phyloP scores from a whole-genome alignment of 2,329 filamentous ascomycete species.

The Aureobasidium melanogenum region DNA sequence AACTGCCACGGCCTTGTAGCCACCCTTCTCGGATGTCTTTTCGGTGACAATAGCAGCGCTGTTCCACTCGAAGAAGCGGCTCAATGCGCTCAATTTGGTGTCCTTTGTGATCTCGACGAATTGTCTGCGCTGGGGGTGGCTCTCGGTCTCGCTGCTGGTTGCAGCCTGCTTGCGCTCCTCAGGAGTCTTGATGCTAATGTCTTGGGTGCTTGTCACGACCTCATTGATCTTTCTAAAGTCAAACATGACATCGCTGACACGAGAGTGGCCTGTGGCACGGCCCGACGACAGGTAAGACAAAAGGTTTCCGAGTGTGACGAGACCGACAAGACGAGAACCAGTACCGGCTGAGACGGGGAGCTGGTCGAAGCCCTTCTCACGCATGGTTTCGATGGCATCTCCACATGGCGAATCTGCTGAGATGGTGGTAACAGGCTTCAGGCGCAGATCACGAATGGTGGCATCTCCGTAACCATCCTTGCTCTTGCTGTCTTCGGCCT shows the following conservation, averaged over 20 bases:
- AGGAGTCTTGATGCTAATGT: slow-evolving; percentile 41
- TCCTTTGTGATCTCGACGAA: slow-evolving; percentile 94
- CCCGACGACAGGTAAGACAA: slow-evolving; percentile 82
- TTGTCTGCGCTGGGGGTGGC: slow-evolving; percentile 48
- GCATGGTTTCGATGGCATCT: slow-evolving; percentile 94
- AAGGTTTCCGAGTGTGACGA: slow-evolving; percentile 91
- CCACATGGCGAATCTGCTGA: slow-evolving; percentile 61
- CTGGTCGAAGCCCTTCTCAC: slow-evolving; percentile 96
- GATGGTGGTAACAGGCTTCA: slow-evolving; percentile 91
- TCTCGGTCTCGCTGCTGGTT: slow-evolving; percentile 22
- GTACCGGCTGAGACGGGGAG: slow-evolving; percentile 70
- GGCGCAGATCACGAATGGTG: slow-evolving; percentile 71
- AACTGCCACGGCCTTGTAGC: slow-evolving; percentile 70
- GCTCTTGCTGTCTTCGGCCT: slow-evolving; percentile 30
- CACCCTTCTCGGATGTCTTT: slow-evolving; percentile 48
- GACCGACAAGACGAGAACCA: slow-evolving; percentile 64
- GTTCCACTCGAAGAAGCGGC: slow-evolving; percentile 97
- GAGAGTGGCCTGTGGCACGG: slow-evolving; percentile 63
- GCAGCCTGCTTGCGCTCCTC: slow-evolving; percentile 25
- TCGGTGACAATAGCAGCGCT: slow-evolving; percentile 92
- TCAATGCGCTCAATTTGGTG: slow-evolving; percentile 72
- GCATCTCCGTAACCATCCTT: slow-evolving; percentile 66
- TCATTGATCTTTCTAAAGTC: slow-evolving; percentile 83
- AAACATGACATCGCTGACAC: slow-evolving; percentile 89
- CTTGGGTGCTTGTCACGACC: slow-evolving; percentile 78